Evolutionary conservation across 257 asterid species (phyloP), one percentile per base, ranked within the genome.

Genomic region (Solanum pimpinellifolium): DNA sequence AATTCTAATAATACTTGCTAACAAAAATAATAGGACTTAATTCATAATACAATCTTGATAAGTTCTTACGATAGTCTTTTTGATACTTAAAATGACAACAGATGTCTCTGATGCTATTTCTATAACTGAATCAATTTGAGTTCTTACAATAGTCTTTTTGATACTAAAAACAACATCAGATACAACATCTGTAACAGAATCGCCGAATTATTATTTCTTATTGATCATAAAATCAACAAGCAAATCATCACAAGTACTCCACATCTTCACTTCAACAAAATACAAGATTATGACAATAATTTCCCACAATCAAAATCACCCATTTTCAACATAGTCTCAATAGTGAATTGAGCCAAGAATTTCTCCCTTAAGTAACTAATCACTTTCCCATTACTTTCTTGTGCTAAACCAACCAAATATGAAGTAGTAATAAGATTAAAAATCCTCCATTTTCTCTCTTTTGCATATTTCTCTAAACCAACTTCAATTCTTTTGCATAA

Each of bases 391-490:
- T 91, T 89, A 85, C 92, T 91, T 87, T 94, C 93, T 89, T 95
- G 98, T 82, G 91, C 52, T 21, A 81, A 72, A 27, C 98, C 98
- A 86, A 94, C 93, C 85, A 91, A 25, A 89, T 92, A 93, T 0
- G 96, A 91, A 69, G 89, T 81, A 52, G 88, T 88, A 2, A 94
- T 73, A 20, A 95, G 96, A 59, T 90, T 89, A 86, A 92, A 93
- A 88, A 97, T 90, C 87, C 98, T 92, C 98, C 94, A 94, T 85
- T 92, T 94, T 92, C 98, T 89, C 85, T 90, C 93, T 83, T 81
- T 92, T 11, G 89, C 93, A n/a, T 92, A 95, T 72, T 90, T 90
- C 46, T 89, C 86, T 87, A 95, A 82, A 10, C 96, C 97, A 82
- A 56, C 87, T 52, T 86, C 52, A 31, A 92, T 88, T 69, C 49